phyloP scores from a whole-genome alignment of 768 basidiomycete genomes.

The Suillus subluteus region DNA sequence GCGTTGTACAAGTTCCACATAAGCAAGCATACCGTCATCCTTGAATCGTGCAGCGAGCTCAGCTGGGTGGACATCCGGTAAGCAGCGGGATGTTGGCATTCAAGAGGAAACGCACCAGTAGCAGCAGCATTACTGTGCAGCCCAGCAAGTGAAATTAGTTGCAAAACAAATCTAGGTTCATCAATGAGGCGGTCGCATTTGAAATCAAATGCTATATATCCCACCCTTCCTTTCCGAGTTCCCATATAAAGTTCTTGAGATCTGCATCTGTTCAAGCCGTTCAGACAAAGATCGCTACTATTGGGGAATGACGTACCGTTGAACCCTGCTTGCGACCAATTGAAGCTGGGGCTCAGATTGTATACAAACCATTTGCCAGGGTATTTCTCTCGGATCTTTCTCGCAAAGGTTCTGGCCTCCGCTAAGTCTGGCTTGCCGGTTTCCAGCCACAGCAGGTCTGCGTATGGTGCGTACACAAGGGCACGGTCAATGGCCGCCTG shows the following conservation, averaged over 20 bases:
- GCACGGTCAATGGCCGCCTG: conserved; percentile 83
- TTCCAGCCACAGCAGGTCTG: conserved; percentile 92
- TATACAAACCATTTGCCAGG: conserved; percentile 86
- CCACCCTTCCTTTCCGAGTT: conserved; percentile 86
- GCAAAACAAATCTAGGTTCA: conserved; percentile 75
- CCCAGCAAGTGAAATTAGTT: conserved; percentile 89
- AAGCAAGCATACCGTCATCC: conserved; percentile 90
- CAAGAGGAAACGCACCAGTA: conserved; percentile 53
- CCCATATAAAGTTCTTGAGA: conserved; percentile 87
- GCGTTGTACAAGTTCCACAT: conserved; percentile 84
- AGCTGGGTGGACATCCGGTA: conserved; percentile 41
- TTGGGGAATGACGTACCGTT: conserved; percentile 45
- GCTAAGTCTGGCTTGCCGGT: conserved; percentile 86
- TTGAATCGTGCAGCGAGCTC: conserved; percentile 82
- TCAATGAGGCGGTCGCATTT: conserved; percentile 11
- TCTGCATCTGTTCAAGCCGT: conserved; percentile 53
- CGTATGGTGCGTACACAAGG: conserved; percentile 79
- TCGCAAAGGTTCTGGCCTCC: conserved; percentile 78
- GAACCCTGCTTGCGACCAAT: conserved; percentile 87
- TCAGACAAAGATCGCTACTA: background rate
- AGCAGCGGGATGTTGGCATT: background rate
- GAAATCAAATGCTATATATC: conserved; percentile 17
- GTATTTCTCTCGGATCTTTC: conserved; percentile 68
- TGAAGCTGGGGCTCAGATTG: conserved; percentile 93
- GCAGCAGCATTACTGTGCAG: conserved; percentile 82